phyloP scores from a whole-genome alignment of 192 early-diverging fungal genomes.

The Podila epicladia region DNA sequence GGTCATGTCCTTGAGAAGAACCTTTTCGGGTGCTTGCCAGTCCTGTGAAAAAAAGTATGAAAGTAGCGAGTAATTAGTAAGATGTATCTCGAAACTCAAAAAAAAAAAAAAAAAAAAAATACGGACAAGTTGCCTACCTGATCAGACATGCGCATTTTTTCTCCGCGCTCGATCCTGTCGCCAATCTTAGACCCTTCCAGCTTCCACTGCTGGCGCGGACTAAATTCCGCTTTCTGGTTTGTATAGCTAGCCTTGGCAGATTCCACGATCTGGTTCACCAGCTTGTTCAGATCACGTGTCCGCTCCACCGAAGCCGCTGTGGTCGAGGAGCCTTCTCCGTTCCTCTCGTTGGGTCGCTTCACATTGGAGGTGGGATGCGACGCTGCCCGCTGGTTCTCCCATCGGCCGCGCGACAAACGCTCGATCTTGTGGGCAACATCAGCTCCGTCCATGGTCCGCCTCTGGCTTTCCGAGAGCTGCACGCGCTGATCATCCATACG shows the following conservation, averaged over 20 bases:
- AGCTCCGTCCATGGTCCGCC: constrained; percentile 53
- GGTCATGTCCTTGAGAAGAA: constrained; percentile 58
- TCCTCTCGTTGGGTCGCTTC: neutral
- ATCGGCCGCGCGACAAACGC: constrained; percentile 53
- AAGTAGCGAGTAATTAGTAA: too few relatives aligned
- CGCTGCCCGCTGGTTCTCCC: constrained; percentile 52
- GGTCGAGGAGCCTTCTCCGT: neutral
- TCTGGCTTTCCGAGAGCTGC: constrained; percentile 55
- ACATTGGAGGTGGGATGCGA: constrained; percentile 4
- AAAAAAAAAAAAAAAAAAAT: too few relatives aligned
- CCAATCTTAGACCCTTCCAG: constrained; percentile 55
- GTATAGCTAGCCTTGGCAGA: constrained; percentile 52
- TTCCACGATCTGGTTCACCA: constrained; percentile 61
- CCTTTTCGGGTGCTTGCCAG: constrained; percentile 58
- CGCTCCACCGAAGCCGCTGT: constrained; percentile 16
- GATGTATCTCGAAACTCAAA: too few relatives aligned
- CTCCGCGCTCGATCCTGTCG: constrained; percentile 52
- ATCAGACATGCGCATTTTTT: constrained; percentile 54
- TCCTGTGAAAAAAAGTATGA: constrained; percentile 48
- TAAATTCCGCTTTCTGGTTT: constrained; percentile 59
- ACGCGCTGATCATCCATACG: constrained; percentile 65
- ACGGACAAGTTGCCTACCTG: constrained; percentile 43
- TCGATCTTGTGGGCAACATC: constrained; percentile 55
- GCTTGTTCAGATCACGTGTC: constrained; percentile 53
- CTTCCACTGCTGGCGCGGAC: constrained; percentile 42